Conservation (phyloP, 2,329 filamentous ascomycete genomes). For the Cadophora malorum region DNA sequence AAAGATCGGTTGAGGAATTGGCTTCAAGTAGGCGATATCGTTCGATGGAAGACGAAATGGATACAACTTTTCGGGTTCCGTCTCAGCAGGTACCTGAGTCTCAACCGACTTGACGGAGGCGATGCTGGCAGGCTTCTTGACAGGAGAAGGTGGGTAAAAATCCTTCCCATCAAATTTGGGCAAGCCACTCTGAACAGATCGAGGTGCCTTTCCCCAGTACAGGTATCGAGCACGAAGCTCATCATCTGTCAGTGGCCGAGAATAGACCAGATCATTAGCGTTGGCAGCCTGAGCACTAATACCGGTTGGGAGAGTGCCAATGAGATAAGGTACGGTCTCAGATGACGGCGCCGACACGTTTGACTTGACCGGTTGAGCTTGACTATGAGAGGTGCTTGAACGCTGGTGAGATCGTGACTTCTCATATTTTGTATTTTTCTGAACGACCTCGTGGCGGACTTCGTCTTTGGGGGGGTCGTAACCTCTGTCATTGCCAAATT, state of each 20-base stretch:
- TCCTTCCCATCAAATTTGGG: slow-evolving; percentile 71
- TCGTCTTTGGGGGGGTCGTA: slow-evolving; percentile 24
- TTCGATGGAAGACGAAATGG: slow-evolving; percentile 11
- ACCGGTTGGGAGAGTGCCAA: slow-evolving; percentile 57
- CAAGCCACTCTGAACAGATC: slow-evolving; percentile 55
- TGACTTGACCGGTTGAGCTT: neutral
- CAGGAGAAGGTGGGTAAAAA: slow-evolving; percentile 65
- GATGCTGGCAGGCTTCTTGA: slow-evolving; percentile 46
- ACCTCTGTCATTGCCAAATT: slow-evolving; percentile 20
- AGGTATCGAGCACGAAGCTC: slow-evolving; percentile 64
- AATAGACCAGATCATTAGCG: slow-evolving; percentile 59
- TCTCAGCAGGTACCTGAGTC: neutral
- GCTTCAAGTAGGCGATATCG: slow-evolving; percentile 11
- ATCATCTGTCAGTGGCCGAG: slow-evolving; percentile 62
- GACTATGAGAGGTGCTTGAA: slow-evolving; percentile 33
- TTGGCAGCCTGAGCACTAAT: slow-evolving; percentile 51
- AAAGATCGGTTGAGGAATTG: slow-evolving; percentile 16
- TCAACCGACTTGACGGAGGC: slow-evolving; percentile 4
- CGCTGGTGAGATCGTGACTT: slow-evolving; percentile 27
- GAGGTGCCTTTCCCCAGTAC: slow-evolving; percentile 65
- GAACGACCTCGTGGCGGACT: slow-evolving; percentile 28
- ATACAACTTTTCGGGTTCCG: slow-evolving; percentile 8
- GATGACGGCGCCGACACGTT: slow-evolving; percentile 8
- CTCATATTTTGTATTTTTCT: slow-evolving; percentile 6
- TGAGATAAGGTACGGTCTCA: slow-evolving; percentile 56